Percentiles rank a stretch among this genome's conserved stretches.
These are phyloP conservation scores for Solanum chilense DNA, from an alignment of 257 asterid genomes.

Conservation along the genomic window DNA sequence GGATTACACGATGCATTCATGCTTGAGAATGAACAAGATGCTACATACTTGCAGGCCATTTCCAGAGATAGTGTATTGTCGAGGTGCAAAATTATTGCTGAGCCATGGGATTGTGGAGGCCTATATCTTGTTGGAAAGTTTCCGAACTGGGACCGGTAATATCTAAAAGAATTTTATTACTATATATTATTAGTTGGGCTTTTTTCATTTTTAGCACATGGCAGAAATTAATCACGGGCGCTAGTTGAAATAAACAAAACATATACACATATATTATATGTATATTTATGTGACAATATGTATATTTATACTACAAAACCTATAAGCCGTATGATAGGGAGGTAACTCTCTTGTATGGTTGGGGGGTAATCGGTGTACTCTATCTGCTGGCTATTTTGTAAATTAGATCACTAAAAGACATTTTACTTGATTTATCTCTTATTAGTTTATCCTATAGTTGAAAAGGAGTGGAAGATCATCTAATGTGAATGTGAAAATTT, in stretches of 20 bases:
- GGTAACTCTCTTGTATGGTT: background rate
- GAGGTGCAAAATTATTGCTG: constrained; percentile 87
- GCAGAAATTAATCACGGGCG: background rate
- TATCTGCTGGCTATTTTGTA: background rate
- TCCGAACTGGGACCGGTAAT: constrained; percentile 98
- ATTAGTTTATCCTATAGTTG: background rate
- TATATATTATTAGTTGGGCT: background rate
- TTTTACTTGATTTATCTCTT: background rate
- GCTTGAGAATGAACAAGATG: background rate
- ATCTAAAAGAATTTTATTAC: background rate
- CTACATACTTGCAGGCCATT: constrained; percentile 52
- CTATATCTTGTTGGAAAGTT: constrained; percentile 93
- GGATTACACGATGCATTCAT: background rate
- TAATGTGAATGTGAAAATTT: background rate
- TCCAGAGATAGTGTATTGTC: constrained; percentile 85
- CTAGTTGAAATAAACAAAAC: background rate
- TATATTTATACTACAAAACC: background rate
- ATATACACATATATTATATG: background rate
- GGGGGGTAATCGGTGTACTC: background rate
- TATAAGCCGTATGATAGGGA: background rate
- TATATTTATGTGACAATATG: background rate
- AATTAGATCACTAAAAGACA: background rate
- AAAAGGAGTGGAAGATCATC: background rate
- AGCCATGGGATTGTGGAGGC: constrained; percentile 99
- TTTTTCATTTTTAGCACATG: background rate